A percentile compares a stretch with the other conserved stretches of the same genome.
Conservation (phyloP, 176 grass and related monocot genomes). For the Dactylis glomerata region DNA sequence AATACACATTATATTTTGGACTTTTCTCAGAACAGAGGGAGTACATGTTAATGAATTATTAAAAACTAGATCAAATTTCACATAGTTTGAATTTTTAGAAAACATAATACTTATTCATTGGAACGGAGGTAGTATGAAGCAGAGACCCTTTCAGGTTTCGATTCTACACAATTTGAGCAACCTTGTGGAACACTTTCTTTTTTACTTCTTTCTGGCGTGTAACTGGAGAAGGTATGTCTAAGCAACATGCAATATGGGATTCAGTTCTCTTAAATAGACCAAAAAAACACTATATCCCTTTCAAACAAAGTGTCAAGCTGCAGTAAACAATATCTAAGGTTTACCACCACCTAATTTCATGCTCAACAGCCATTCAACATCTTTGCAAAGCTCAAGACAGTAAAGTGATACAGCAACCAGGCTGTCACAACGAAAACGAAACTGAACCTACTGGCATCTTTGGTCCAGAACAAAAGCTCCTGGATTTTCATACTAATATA, state of each 20-base stretch:
- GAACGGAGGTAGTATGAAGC: no score
- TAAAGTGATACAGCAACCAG: slow-evolving; percentile 4
- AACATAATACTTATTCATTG: no score
- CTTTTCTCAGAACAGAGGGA: no score
- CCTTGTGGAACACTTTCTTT: no score
- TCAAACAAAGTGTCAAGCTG: not conserved
- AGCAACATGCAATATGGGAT: not conserved
- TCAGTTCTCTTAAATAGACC: not conserved
- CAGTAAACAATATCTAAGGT: not conserved
- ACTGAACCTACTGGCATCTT: not conserved
- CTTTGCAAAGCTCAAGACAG: not conserved
- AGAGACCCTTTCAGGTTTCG: no score
- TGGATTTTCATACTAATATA: not conserved
- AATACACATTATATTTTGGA: no score
- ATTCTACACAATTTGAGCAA: no score
- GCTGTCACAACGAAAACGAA: not conserved
- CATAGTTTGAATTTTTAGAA: no score
- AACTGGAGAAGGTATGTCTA: not conserved
- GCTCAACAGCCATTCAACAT: not conserved
- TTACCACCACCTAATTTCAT: not conserved
- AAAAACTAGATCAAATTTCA: no score
- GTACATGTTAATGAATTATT: no score
- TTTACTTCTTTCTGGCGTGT: not conserved
- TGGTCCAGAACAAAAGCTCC: not conserved
- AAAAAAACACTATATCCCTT: not conserved